A percentile compares a stretch with the other conserved stretches of the same genome.
phyloP scores from a whole-genome alignment of 2,329 filamentous ascomycete species.

The Cytospora piceae region DNA sequence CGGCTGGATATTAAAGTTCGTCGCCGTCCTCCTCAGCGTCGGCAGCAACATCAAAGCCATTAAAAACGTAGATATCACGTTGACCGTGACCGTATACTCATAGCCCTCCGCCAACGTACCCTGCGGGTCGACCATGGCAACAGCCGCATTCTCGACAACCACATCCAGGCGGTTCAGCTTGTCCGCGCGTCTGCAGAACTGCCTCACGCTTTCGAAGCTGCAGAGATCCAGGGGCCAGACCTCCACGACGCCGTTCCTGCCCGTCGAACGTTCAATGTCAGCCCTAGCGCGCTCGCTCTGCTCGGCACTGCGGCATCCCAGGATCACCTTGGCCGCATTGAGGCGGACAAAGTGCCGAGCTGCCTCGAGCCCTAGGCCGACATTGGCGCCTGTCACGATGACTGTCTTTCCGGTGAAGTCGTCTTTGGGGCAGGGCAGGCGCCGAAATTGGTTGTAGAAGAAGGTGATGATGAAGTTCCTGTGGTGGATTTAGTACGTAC shows the following conservation, averaged over 20 bases:
- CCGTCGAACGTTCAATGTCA: slow-evolving; percentile 40
- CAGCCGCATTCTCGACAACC: slow-evolving; percentile 48
- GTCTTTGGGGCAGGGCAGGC: slow-evolving; percentile 13
- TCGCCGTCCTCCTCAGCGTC: slow-evolving; percentile 43
- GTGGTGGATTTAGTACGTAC: background rate
- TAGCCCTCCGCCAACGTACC: slow-evolving; percentile 41
- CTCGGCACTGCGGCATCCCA: slow-evolving; percentile 42
- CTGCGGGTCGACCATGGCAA: slow-evolving; percentile 33
- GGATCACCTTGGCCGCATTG: slow-evolving; percentile 43
- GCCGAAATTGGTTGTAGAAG: slow-evolving; percentile 28
- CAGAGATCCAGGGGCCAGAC: slow-evolving; percentile 57
- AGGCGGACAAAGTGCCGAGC: slow-evolving; percentile 43
- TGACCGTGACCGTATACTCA: slow-evolving; percentile 50
- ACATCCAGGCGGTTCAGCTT: slow-evolving; percentile 47
- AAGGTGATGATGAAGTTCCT: slow-evolving; percentile 24
- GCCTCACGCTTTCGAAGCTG: slow-evolving; percentile 49
- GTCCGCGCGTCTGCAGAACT: slow-evolving; percentile 42
- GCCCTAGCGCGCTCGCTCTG: slow-evolving; percentile 45
- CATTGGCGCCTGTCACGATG: slow-evolving; percentile 48
- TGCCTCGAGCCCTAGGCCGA: slow-evolving; percentile 46
- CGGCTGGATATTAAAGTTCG: slow-evolving; percentile 40
- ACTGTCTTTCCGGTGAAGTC: slow-evolving; percentile 36
- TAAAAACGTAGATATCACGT: slow-evolving; percentile 52
- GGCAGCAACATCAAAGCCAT: slow-evolving; percentile 50
- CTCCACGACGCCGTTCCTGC: slow-evolving; percentile 40